These are phyloP conservation scores for Casuarina cunninghamiana DNA, from an alignment of 306 rosid genomes.

Conservation along the genomic window DNA sequence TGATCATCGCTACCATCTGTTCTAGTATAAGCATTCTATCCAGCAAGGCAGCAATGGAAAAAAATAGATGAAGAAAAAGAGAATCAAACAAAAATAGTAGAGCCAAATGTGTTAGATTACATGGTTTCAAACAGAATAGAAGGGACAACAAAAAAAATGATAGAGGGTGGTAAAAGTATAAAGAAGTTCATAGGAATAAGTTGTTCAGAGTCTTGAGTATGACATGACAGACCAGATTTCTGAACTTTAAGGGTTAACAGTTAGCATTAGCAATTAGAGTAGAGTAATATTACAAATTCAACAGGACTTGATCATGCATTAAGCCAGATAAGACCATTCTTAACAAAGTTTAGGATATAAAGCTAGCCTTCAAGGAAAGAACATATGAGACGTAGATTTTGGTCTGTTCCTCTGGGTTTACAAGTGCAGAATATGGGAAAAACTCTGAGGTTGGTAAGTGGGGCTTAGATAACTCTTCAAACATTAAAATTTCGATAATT, in stretches of 20 bases:
- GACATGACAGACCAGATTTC: background rate
- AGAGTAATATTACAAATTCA: background rate
- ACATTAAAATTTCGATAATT: no score
- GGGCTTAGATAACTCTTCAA: no score
- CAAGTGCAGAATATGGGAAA: no score
- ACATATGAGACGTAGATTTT: background rate
- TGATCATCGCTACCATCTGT: conserved; percentile 44
- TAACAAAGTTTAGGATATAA: background rate
- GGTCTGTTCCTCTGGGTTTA: background rate
- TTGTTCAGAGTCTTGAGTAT: background rate
- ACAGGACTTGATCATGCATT: background rate
- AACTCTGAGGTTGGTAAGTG: no score
- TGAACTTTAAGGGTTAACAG: background rate
- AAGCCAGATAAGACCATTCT: background rate
- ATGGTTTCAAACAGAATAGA: background rate
- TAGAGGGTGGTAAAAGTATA: background rate
- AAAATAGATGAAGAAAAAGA: background rate
- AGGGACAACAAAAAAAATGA: background rate
- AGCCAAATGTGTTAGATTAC: background rate
- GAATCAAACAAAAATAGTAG: background rate
- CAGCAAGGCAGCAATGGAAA: conserved; percentile 1
- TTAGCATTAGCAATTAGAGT: conserved; percentile 3
- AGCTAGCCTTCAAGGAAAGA: background rate
- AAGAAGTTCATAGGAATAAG: background rate
- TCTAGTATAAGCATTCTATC: conserved; percentile 36